Base-by-base conservation (phyloP, 164 flowering plant genomes). In the Chimonanthus praecox region DNA sequence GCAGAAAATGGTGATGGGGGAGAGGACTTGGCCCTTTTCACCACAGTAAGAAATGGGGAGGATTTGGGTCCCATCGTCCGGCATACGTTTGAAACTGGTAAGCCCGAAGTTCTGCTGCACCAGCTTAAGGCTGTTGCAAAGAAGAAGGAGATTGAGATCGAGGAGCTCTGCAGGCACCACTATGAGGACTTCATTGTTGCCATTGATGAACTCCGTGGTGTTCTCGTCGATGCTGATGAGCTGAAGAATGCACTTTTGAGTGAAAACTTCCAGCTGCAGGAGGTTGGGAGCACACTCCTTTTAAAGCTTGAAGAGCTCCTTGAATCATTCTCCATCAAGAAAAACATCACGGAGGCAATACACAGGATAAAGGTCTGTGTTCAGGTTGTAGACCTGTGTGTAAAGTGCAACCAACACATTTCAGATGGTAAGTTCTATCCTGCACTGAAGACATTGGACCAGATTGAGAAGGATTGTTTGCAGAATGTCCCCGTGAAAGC, bases 181-280 rank as follows among this genome's bases (percentile, higher is more conserved):
- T 94, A 94, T 75, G 98, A 92, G 82, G 97, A 92, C 69, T 94
- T 94, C 77, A 94, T 94, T 71, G 79, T 77, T 47, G 97, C 98
- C 0, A 97, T 94, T 62, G 98, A 94, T 78, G 97, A 94, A 84
- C 94, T 94, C 64, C 95, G 97, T 64, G 97, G 94, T 20, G 94
- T 94, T 47, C 74, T 94, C 70, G 96, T 88, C 69, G 97, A 94
- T 80, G 93, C 98, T 0, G 98, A 92, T 78, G 97, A 92, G 81
- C 85, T 94, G 63, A 94, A 94, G 78, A 77, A 87, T 73, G 96
- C 88, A 73, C 88, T 94, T 4, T 81, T 86, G 10, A 82, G 85
- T 71, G 93, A 92, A 65, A 94, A 94, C 75, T 86, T 80, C 64
- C 82, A 78, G 81, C 81, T 94, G 77, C 98, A 92, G 74, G 91